A percentile compares a stretch with the other conserved stretches of the same genome.
These are phyloP conservation scores for Albifimbria verrucaria DNA, from an alignment of 2,329 filamentous ascomycete species.

Conservation along the genomic window DNA sequence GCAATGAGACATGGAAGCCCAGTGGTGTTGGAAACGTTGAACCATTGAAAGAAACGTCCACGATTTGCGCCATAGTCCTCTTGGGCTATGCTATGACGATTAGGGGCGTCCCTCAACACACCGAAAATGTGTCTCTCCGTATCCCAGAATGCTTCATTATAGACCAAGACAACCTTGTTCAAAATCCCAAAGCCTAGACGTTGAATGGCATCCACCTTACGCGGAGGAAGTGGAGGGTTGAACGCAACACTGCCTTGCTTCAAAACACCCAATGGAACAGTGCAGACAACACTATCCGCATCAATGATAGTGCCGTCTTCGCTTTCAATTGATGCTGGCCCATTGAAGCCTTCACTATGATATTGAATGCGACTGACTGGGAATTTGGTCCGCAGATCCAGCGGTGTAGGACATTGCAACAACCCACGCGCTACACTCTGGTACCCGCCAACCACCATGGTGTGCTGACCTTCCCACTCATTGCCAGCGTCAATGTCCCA, in stretches of 20 bases:
- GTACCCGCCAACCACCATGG: slow-evolving; percentile 90
- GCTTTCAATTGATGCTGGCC: slow-evolving; percentile 64
- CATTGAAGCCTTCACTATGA: slow-evolving; percentile 44
- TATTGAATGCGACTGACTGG: slow-evolving; percentile 70
- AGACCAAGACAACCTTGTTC: slow-evolving; percentile 93
- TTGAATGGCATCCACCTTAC: slow-evolving; percentile 77
- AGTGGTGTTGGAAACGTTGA: slow-evolving; percentile 88
- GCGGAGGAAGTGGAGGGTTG: slow-evolving; percentile 81
- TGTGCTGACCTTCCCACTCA: slow-evolving; percentile 93
- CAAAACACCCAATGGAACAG: slow-evolving; percentile 84
- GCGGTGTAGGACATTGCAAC: slow-evolving; percentile 68
- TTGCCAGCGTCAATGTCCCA: slow-evolving; percentile 99
- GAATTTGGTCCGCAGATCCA: slow-evolving; percentile 74
- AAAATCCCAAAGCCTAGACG: slow-evolving; percentile 89
- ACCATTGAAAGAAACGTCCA: slow-evolving; percentile 97
- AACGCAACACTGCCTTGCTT: slow-evolving; percentile 83
- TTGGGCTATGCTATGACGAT: slow-evolving; percentile 69
- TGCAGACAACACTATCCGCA: slow-evolving; percentile 89
- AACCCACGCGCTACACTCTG: slow-evolving; percentile 89
- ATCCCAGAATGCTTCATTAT: slow-evolving; percentile 89
- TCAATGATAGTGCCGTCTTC: slow-evolving; percentile 73
- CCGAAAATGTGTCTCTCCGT: slow-evolving; percentile 89
- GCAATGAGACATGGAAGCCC: slow-evolving; percentile 86
- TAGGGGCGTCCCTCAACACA: slow-evolving; percentile 71
- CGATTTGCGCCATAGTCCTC: slow-evolving; percentile 74